Evolutionary conservation across 1,284 basidiomycete genomes (phyloP), one percentile per base, ranked within the genome.

Genomic region (Ustilago shanxiensis): DNA sequence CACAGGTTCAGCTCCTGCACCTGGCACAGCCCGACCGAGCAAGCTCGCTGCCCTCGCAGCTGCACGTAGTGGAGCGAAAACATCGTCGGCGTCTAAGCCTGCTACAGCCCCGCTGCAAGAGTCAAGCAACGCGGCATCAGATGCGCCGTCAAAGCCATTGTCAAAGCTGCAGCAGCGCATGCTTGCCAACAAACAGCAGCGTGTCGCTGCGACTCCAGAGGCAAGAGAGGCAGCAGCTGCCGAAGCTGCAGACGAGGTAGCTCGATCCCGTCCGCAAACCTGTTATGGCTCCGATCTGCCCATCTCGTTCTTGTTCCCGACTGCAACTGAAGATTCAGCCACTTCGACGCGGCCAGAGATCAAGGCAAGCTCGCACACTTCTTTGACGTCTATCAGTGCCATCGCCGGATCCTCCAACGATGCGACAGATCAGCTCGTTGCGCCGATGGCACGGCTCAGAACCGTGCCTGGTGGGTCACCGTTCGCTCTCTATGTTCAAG

Each of bases 131-230:
- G 85, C 92, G 18, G 90, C 71, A 13, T 29, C 26, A 0, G 88
- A 90, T 31, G 80, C 84, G 59, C 31, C 61, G 69, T 24, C 83
- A 80, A 79, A 89, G 79, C 88, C 88, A 5, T 82, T 89, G 1
- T 89, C 89, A 5, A 89, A 89, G 78, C 84, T 90, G 2, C 88
- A 89, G 50, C 89, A 88, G 72, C 88, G 88, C 59, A 87, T 89
- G 86, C 77, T 70, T 13, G 82, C 81, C 18, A 72, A 63, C 45
- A 64, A 62, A 57, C 66, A 77, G 54, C 66, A 72, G 54, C 68
- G 68, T 13, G 59, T 53, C 26, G 60, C 60, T 20, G 64, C 73
- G 6, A 70, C 57, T 0, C 74, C 74, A 22, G 69, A 72, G 29
- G 73, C 65, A 4, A 66, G 62, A 39, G 59, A 67, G 45, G 69